phyloP scores from a whole-genome alignment of 371 early-diverging fungal genomes.

The Apophysomyces trapeziformis region DNA sequence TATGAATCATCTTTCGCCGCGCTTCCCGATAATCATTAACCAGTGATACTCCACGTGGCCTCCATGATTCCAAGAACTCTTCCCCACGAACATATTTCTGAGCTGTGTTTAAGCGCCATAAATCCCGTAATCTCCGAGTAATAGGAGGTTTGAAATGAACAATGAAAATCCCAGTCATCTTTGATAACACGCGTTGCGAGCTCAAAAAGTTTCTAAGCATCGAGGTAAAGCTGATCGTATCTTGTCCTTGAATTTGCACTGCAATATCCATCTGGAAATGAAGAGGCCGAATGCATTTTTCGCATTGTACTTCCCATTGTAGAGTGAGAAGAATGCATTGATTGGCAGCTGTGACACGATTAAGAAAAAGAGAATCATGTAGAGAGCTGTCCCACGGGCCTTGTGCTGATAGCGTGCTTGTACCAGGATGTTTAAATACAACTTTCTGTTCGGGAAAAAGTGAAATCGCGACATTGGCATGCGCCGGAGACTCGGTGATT shows the following conservation, averaged over 20 bases:
- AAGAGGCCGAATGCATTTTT: conserved; percentile 61
- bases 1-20: conserved; percentile 31
- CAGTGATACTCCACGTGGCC: conserved; percentile 74
- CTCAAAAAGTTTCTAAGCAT: conserved; percentile 37
- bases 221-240: conserved; percentile 33
- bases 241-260: conserved; percentile 58
- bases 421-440: conserved; percentile 49
- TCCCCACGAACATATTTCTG: conserved; percentile 86
- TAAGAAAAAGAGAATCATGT: conserved; percentile 74
- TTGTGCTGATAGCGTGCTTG: conserved; percentile 55
- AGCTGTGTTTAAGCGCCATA: conserved; percentile 79
- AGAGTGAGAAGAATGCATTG: conserved; percentile 65
- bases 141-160: conserved; percentile 62
- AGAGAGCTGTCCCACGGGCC: conserved; percentile 86
- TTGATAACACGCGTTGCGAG: conserved; percentile 33
- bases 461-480: conserved; percentile 34
- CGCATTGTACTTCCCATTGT: conserved; percentile 61
- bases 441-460: conserved; percentile 44
- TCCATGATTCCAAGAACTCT: conserved; percentile 78
- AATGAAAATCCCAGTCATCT: conserved; percentile 55
- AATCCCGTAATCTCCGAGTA: conserved; percentile 57
- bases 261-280: conserved; percentile 69
- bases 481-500: conserved; percentile 49
- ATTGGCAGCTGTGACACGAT: conserved; percentile 70
- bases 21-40: conserved; percentile 62